Base-by-base conservation (phyloP, 2,329 filamentous ascomycete genomes). In the Purpureocillium takamizusanense region DNA sequence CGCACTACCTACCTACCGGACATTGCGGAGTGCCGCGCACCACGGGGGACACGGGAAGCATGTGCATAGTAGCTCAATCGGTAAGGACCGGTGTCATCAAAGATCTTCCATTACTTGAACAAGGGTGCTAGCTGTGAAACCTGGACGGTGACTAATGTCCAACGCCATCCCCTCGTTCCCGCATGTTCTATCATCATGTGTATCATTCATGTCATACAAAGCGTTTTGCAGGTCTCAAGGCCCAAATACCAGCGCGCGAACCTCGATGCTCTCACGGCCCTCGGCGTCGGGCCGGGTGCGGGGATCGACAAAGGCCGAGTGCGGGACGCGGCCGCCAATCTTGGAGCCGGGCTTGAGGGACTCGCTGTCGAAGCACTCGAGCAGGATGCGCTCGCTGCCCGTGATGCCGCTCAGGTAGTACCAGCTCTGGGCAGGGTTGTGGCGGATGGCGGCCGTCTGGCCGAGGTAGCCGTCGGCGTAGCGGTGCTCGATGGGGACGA, bases 221-320 rank as follows among this genome's bases (percentile, higher is more conserved):
- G 5, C 21, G 10, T 25, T 10, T 10, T 10, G 21, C 10, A 25
- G 21, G 10, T 5, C 14, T 31, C 46, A 74, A 12, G 70, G 66
- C 1, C 83, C 84, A 69, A 95, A 94, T 0, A 95, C 83, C 58
- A 95, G 67, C 28, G 85, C 80, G 50, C 89, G 73, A 13, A 95
- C 84, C 61, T 95, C 89, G 55, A 95, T 94, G 56, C 87, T 94
- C 67, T 94, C 85, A 47, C 88, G 72, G 0, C 74, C 75, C 46
- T 79, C 77, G 4, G 83, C 86, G 33, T 81, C 83, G 14, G 70
- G 63, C 3, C 78, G 74, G 1, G 83, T 86, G 42, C 81, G 67
- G 2, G 84, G 81, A 56, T 95, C 83, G 30, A 72, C 66, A 60
- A 95, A 95, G 1, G 87, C 87, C 9, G 81, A 81, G 62, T 94